Conservation (phyloP, 352 stramenopile genomes). For the Phytophthora nicotianae region DNA sequence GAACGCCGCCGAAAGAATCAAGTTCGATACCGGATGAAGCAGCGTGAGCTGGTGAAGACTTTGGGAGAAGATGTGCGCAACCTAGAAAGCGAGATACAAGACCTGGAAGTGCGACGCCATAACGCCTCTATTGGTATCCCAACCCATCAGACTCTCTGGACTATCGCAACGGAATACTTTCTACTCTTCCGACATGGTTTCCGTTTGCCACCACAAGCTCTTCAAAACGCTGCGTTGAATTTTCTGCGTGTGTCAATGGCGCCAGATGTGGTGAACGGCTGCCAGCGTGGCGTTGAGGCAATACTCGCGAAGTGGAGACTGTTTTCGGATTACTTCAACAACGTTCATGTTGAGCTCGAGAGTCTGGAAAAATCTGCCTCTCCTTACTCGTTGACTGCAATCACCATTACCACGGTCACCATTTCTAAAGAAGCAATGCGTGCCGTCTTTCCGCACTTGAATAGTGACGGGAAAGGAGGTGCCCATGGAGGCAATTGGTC, state of each 20-base stretch:
- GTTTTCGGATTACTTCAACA: not conserved
- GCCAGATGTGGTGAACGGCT: not conserved
- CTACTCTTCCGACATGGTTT: not conserved
- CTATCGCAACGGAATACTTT: not conserved
- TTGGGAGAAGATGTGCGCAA: not conserved
- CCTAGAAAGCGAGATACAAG: not conserved
- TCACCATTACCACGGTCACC: not conserved
- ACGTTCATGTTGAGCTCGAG: not conserved
- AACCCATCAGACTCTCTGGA: not conserved
- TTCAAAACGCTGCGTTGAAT: not conserved
- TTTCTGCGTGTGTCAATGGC: conserved; percentile 4
- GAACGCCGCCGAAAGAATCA: not conserved
- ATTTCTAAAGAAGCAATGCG: not conserved
- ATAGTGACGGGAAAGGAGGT: not conserved
- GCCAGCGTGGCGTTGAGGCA: not conserved
- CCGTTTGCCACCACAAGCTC: not conserved
- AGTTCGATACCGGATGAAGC: not conserved
- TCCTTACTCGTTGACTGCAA: not conserved
- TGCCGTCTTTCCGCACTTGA: not conserved
- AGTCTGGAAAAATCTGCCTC: not conserved
- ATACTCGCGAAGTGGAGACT: not conserved
- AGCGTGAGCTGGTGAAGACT: not conserved
- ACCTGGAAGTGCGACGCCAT: not conserved
- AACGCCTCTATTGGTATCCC: not conserved
- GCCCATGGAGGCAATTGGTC: not conserved